A percentile compares a stretch with the other conserved stretches of the same genome.
These are phyloP conservation scores for Globisporangium perplexum DNA, from an alignment of 352 stramenopile genomes.

Conservation along the genomic window DNA sequence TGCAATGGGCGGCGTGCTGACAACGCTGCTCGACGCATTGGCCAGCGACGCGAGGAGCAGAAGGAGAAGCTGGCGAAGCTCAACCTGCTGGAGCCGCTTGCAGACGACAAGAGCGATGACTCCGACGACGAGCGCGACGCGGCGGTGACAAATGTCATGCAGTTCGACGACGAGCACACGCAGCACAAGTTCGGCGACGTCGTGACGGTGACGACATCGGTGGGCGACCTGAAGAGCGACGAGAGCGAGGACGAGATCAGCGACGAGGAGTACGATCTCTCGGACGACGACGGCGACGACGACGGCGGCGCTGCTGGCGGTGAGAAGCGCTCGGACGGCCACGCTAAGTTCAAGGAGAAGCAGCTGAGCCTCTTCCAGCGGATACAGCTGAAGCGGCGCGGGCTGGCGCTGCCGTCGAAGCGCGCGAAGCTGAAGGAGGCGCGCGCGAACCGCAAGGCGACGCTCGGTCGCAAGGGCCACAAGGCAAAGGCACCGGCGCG, in stretches of 20 bases:
- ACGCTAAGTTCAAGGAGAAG: conserved; percentile 42
- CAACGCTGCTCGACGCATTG: too few species aligned
- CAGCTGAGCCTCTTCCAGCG: conserved; percentile 83
- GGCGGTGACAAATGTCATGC: conserved; percentile 57
- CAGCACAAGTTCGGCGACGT: conserved; percentile 84
- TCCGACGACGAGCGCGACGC: conserved; percentile 20
- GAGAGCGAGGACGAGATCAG: conserved; percentile 57
- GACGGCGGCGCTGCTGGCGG: not conserved
- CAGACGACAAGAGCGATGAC: conserved; percentile 24
- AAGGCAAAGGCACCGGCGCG: conserved; percentile 10
- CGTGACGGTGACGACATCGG: conserved; percentile 80
- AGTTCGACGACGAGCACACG: conserved; percentile 78
- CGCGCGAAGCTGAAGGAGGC: conserved; percentile 80
- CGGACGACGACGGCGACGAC: conserved; percentile 36
- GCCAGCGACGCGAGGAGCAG: conserved; percentile 63
- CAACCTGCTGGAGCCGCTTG: conserved; percentile 34
- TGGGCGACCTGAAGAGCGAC: conserved; percentile 76
- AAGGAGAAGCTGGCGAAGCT: conserved; percentile 59
- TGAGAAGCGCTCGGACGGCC: conserved; percentile 8
- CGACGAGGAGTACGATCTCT: conserved; percentile 55
- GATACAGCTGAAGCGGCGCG: conserved; percentile 82
- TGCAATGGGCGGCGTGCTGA: not conserved
- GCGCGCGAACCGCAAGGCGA: conserved; percentile 60
- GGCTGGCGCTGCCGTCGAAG: conserved; percentile 77
- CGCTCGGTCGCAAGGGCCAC: conserved; percentile 28